Conservation (phyloP, 495 filamentous ascomycete genomes). For the Aspergillus cavernicola region DNA sequence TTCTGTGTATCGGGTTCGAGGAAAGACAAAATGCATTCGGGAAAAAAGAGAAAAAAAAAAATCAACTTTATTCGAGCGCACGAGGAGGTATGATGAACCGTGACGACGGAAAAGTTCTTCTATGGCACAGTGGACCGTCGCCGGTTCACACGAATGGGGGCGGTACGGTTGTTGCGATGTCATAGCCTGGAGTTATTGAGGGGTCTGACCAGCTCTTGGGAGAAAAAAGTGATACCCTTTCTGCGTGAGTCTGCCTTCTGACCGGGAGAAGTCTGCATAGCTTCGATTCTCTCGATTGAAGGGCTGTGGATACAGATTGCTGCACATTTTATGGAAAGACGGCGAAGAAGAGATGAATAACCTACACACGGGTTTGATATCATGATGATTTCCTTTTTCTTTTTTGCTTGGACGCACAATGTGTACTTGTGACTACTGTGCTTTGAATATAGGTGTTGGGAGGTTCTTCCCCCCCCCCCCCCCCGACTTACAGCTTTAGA, state of each 20-base stretch:
- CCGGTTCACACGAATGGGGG: conserved; percentile 29
- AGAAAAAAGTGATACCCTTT: conserved; percentile 51
- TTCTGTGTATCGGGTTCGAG: conserved; percentile 25
- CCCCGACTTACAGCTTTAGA: conserved; percentile 41
- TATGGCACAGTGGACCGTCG: conserved; percentile 28
- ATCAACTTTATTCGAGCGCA: neutral
- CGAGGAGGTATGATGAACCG: conserved; percentile 14
- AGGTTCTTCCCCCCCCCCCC: conserved; percentile 25
- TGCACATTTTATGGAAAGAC: conserved; percentile 24
- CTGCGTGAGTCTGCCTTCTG: conserved; percentile 44
- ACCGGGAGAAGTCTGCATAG: conserved; percentile 39
- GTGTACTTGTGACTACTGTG: conserved; percentile 22
- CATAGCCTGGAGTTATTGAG: conserved; percentile 44
- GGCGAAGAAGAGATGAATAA: conserved; percentile 15
- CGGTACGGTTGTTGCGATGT: conserved; percentile 31
- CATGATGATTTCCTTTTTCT: conserved; percentile 23
- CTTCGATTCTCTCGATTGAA: conserved; percentile 31
- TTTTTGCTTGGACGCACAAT: conserved; percentile 25
- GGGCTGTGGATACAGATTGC: conserved; percentile 29
- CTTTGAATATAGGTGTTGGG: conserved; percentile 33
- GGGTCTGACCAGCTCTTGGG: conserved; percentile 47
- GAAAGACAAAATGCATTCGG: conserved; percentile 19
- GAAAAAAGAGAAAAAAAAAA: conserved; percentile 11
- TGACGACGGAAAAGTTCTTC: conserved; percentile 32
- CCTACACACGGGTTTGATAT: conserved; percentile 35